A percentile compares a stretch with the other conserved stretches of the same genome.
These are phyloP conservation scores for Eucalyptus pauciflora DNA, from an alignment of 345 rosid genomes.

Conservation along the genomic window DNA sequence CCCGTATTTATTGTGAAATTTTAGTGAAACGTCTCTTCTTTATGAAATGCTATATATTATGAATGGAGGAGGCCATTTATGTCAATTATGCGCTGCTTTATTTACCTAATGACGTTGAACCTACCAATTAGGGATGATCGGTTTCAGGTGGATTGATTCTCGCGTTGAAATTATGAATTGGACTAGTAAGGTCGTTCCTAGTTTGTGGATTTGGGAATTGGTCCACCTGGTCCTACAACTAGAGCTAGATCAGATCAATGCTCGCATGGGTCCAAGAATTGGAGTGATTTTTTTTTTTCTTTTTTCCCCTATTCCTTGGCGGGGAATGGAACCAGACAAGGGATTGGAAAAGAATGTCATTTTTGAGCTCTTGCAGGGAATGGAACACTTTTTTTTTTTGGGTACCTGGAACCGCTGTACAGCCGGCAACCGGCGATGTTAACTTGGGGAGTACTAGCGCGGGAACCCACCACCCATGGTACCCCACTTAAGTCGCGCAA, in stretches of 20 bases:
- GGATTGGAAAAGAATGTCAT: background rate
- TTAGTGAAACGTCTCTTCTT: background rate
- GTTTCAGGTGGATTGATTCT: background rate
- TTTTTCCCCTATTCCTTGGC: background rate
- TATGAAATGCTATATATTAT: background rate
- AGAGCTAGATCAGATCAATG: background rate
- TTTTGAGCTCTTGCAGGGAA: background rate
- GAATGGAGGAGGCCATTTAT: background rate
- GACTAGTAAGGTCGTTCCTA: background rate
- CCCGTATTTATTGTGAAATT: background rate
- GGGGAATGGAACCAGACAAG: background rate
- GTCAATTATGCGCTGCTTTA: background rate
- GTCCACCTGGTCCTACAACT: background rate
- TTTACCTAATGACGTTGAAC: background rate
- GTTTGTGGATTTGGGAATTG: background rate
- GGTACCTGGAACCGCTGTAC: too few relatives aligned
- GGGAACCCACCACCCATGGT: too few relatives aligned
- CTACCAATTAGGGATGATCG: fast-evolving
- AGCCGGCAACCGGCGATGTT: too few relatives aligned
- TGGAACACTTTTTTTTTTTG: background rate
- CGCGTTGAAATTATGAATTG: fast-evolving
- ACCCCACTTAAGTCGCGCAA: too few relatives aligned
- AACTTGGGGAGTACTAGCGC: too few relatives aligned
- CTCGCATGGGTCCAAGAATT: background rate
- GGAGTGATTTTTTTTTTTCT: background rate